Percentiles rank a stretch among this genome's conserved stretches.
Conservation (phyloP, 1,284 basidiomycete species). For the Pseudomicrostroma phylloplanum region DNA sequence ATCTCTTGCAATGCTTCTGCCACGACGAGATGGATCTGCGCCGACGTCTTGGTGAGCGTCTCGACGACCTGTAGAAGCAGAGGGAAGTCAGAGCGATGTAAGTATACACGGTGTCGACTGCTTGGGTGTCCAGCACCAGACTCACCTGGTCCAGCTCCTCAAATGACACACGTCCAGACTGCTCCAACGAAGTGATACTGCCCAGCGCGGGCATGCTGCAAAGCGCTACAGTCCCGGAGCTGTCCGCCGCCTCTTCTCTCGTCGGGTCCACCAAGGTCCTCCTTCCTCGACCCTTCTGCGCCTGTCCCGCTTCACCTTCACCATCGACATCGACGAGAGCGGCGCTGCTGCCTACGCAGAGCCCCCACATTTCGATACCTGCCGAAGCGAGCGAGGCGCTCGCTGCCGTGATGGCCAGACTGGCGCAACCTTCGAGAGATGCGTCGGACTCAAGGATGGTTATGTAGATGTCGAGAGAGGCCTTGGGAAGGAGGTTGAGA, state of each 20-base stretch:
- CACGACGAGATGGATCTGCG: not conserved
- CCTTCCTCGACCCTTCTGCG: conserved; percentile 21
- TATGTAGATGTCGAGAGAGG: conserved; percentile 83
- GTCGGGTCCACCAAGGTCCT: conserved; percentile 70
- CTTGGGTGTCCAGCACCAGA: too few species aligned
- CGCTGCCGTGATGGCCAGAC: conserved; percentile 69
- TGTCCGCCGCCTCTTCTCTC: conserved; percentile 60
- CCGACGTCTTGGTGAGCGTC: not conserved
- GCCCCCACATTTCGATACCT: conserved; percentile 76
- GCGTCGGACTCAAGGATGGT: conserved; percentile 80
- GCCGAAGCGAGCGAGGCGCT: conserved; percentile 83
- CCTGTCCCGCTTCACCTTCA: conserved; percentile 28
- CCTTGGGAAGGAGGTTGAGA: conserved; percentile 85
- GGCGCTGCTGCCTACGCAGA: conserved; percentile 71
- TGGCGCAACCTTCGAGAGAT: conserved; percentile 22
- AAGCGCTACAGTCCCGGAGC: conserved; percentile 63
- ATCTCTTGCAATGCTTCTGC: conserved; percentile 4
- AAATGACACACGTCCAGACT: not conserved
- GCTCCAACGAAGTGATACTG: conserved; percentile 65
- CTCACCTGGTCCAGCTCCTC: not conserved
- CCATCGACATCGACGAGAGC: conserved; percentile 38
- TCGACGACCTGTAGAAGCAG: not conserved
- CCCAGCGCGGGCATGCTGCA: conserved; percentile 84
- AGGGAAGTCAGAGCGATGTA: too few species aligned
- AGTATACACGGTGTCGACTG: too few species aligned